Conservation (phyloP, 2,329 filamentous ascomycete genomes). For the Zymoseptoria ardabiliae region DNA sequence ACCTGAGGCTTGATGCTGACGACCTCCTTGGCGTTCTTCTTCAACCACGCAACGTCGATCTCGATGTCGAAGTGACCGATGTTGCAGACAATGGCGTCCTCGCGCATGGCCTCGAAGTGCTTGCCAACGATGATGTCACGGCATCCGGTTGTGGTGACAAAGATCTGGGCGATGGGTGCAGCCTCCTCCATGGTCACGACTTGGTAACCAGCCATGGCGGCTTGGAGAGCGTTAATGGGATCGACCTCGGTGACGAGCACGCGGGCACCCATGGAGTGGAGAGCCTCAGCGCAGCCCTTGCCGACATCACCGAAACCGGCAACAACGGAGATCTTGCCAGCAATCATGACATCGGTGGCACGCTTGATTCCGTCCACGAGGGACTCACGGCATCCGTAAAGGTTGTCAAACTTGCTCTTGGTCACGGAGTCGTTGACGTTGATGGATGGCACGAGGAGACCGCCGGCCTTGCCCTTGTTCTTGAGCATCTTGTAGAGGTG, state of each 20-base stretch:
- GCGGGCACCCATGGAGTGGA: conserved; percentile 93
- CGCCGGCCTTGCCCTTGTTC: conserved; percentile 59
- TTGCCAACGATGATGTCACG: conserved; percentile 87
- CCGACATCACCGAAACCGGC: conserved; percentile 98
- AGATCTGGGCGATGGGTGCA: conserved; percentile 83
- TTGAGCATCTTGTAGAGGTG: conserved; percentile 97
- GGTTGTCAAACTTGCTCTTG: conserved; percentile 99
- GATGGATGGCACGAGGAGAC: conserved; percentile 85
- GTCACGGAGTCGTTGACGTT: conserved; percentile 99
- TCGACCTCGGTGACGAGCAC: conserved; percentile 96
- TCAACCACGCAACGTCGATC: conserved; percentile 99
- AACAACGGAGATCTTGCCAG: conserved; percentile 95
- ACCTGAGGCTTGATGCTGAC: conserved; percentile 99
- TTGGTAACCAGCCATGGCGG: conserved; percentile 93
- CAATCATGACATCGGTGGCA: conserved; percentile 99
- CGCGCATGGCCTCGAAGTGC: conserved; percentile 93
- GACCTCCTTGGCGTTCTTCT: conserved; percentile 86
- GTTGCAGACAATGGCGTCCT: conserved; percentile 99
- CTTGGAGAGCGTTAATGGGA: conserved; percentile 99
- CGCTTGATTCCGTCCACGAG: conserved; percentile 99
- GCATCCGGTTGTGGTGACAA: conserved; percentile 98
- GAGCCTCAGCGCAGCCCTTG: conserved; percentile 95
- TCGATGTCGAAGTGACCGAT: conserved; percentile 99
- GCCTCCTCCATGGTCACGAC: conserved; percentile 98
- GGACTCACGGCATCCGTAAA: conserved; percentile 98